Conservation (phyloP, 768 basidiomycete species). For the Kwoniella bestiolae region DNA sequence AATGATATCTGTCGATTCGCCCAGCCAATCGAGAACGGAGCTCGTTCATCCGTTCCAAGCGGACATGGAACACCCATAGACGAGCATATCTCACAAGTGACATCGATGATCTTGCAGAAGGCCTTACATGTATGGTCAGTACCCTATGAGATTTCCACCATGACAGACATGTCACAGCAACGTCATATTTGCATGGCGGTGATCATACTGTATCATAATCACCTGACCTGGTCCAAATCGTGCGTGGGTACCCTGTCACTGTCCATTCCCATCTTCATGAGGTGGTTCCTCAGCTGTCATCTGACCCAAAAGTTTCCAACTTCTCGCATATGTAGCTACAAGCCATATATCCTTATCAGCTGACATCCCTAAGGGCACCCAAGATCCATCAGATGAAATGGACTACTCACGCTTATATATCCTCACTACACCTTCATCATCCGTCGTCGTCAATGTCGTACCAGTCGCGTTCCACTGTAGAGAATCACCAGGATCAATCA, state of each 20-base stretch:
- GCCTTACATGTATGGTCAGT: too few relatives aligned
- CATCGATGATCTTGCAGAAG: too few relatives aligned
- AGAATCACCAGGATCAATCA: background rate
- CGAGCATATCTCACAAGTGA: too few relatives aligned
- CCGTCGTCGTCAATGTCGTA: slow-evolving; percentile 70
- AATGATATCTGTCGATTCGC: too few relatives aligned
- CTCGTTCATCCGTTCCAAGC: too few relatives aligned
- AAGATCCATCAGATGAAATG: background rate
- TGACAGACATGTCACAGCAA: too few relatives aligned
- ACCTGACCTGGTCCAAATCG: background rate
- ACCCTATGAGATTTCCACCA: too few relatives aligned
- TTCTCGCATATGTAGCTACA: slow-evolving; percentile 53
- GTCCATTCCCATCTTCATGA: slow-evolving; percentile 24
- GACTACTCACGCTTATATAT: slow-evolving; percentile 72
- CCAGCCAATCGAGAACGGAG: too few relatives aligned
- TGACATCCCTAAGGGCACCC: background rate
- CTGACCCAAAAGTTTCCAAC: slow-evolving; percentile 54
- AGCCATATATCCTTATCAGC: background rate
- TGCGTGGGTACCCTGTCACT: background rate
- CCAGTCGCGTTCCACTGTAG: slow-evolving; percentile 58
- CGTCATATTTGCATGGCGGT: background rate
- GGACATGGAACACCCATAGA: too few relatives aligned
- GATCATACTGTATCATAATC: background rate
- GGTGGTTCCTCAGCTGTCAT: slow-evolving; percentile 55
- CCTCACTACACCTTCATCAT: slow-evolving; percentile 61